Conservation (phyloP, 2,329 filamentous ascomycete genomes). For the Dactylellina haptotyla region DNA sequence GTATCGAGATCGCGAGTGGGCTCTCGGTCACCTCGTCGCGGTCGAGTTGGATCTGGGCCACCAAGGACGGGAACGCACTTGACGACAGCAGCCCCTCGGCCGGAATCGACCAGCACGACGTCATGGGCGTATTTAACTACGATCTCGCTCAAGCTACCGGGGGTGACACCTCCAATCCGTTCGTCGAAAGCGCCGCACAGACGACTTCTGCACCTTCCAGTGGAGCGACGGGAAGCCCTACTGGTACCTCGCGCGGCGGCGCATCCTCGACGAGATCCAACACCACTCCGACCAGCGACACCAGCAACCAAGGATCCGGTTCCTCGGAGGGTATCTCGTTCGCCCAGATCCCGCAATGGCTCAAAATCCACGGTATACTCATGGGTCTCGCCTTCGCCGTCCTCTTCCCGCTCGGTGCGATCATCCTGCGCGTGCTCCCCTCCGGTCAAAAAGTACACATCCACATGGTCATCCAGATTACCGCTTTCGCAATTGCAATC, state of each 20-base stretch:
- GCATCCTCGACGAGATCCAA: neutral
- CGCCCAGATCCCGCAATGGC: constrained; percentile 4
- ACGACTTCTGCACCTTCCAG: constrained; percentile 4
- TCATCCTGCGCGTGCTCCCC: constrained; percentile 70
- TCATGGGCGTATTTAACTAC: constrained; percentile 63
- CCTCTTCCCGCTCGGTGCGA: constrained; percentile 70
- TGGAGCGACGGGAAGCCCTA: neutral
- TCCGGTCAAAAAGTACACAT: constrained; percentile 61
- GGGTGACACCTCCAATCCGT: constrained; percentile 60
- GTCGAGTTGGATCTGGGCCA: constrained; percentile 68
- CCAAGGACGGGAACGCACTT: constrained; percentile 65
- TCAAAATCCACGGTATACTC: constrained; percentile 61
- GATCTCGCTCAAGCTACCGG: constrained; percentile 64
- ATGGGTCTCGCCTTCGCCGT: constrained; percentile 71
- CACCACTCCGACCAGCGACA: neutral
- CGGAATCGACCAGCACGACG: constrained; percentile 65
- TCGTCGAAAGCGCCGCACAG: constrained; percentile 13
- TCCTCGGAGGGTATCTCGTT: neutral
- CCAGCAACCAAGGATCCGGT: constrained; percentile 25
- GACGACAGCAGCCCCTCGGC: constrained; percentile 62
- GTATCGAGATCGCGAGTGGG: constrained; percentile 64
- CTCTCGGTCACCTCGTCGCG: constrained; percentile 62
- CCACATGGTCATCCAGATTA: constrained; percentile 68
- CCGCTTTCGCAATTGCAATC: constrained; percentile 70
- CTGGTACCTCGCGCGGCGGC: neutral